phyloP scores from a whole-genome alignment of 306 rosid genomes.

The Cajanus cajan region DNA sequence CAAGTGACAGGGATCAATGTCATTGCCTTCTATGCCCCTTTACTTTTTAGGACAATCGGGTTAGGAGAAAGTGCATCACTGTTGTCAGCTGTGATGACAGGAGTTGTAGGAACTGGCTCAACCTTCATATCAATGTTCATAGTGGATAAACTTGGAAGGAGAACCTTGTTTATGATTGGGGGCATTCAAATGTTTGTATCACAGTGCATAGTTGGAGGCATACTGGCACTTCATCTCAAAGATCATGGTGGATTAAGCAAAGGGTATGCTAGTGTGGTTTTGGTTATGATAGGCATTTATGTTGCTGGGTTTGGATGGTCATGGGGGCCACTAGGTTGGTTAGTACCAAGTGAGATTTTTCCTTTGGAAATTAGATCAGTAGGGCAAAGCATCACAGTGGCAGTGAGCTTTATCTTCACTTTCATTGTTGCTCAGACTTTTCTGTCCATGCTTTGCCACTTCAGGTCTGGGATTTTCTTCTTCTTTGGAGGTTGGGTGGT shows the following conservation, averaged over 20 bases:
- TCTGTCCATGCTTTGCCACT: slow-evolving; percentile 49
- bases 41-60: slow-evolving; percentile 48
- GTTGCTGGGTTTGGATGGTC: slow-evolving; percentile 54
- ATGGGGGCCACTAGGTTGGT: slow-evolving; percentile 50
- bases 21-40: slow-evolving; percentile 53
- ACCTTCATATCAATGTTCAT: slow-evolving; percentile 53
- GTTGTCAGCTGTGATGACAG: slow-evolving; percentile 47
- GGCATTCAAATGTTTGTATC: slow-evolving; percentile 45
- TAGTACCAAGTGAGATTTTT: slow-evolving; percentile 53
- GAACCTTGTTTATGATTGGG: slow-evolving; percentile 42
- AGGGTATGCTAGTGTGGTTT: slow-evolving; percentile 39
- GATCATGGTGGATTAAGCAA: slow-evolving; percentile 43
- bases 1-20: slow-evolving; percentile 61
- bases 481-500: slow-evolving; percentile 59
- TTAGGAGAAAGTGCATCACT: slow-evolving; percentile 51
- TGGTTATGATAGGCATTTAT: slow-evolving; percentile 40
- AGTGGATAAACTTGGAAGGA: slow-evolving; percentile 50
- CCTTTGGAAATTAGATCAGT: slow-evolving; percentile 42
- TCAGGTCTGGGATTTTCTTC: slow-evolving; percentile 47
- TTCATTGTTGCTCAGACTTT: slow-evolving; percentile 48
- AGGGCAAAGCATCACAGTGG: slow-evolving; percentile 53
- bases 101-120: slow-evolving; percentile 40
- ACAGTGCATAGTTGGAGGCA: slow-evolving; percentile 36
- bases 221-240: slow-evolving; percentile 37
- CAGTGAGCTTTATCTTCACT: slow-evolving; percentile 50